These are phyloP conservation scores for Fagopyrum tataricum DNA, from an alignment of 148 eudicot species.

Conservation along the genomic window DNA sequence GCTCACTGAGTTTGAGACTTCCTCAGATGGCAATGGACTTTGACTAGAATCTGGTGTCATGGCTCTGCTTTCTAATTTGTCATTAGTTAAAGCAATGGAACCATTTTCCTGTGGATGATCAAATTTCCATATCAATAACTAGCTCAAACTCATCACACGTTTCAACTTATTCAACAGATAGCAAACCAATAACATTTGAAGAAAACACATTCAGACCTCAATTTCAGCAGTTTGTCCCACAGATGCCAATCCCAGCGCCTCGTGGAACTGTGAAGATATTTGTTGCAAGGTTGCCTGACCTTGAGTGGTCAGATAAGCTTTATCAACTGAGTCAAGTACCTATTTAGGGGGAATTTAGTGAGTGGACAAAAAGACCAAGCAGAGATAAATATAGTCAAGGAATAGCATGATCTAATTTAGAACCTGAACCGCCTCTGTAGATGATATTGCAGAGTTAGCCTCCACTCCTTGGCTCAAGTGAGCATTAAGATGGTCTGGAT, in stretches of 20 bases:
- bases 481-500: slow-evolving; percentile 38
- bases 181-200: background rate
- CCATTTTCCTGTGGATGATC: slow-evolving; percentile 28
- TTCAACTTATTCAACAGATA: background rate
- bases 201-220: slow-evolving; percentile 34
- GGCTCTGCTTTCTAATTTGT: slow-evolving; percentile 34
- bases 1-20: slow-evolving; percentile 19
- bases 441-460: slow-evolving; percentile 31
- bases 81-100: slow-evolving; percentile 20
- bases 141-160: background rate
- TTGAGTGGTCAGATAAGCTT: slow-evolving; percentile 33
- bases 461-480: slow-evolving; percentile 36
- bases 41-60: slow-evolving; percentile 27
- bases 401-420: slow-evolving; percentile 5
- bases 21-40: slow-evolving; percentile 36
- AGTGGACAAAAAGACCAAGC: background rate
- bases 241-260: slow-evolving; percentile 50
- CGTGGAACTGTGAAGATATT: slow-evolving; percentile 75
- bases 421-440: slow-evolving; percentile 48
- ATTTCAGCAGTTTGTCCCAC: slow-evolving; percentile 35
- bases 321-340: slow-evolving; percentile 42
- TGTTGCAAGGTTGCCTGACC: slow-evolving; percentile 62
- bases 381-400: background rate
- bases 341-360: slow-evolving; percentile 9
- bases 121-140: background rate